Conservation (phyloP, 2,329 filamentous ascomycete genomes). For the Paraphaeosphaeria sporulosa region DNA sequence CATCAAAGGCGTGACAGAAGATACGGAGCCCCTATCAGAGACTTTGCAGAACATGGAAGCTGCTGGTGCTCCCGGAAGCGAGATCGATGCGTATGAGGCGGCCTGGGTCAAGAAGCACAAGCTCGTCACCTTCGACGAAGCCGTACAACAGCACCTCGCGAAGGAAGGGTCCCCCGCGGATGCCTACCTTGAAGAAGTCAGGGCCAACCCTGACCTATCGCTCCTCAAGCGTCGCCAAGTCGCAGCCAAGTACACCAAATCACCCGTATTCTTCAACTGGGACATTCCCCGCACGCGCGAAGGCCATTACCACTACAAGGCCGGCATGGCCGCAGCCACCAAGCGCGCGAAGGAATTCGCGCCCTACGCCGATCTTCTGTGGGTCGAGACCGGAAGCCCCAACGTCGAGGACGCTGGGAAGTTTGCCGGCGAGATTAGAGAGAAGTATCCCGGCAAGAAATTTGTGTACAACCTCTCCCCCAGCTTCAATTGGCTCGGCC, state of each 20-base stretch:
- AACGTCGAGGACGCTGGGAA: constrained; percentile 77
- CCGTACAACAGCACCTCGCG: constrained; percentile 77
- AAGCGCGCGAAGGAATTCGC: constrained; percentile 93
- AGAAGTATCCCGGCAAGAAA: constrained; percentile 76
- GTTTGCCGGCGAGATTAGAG: constrained; percentile 79
- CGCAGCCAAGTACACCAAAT: constrained; percentile 71
- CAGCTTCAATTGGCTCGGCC: constrained; percentile 98
- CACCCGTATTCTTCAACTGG: constrained; percentile 83
- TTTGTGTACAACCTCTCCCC: constrained; percentile 96
- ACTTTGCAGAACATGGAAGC: constrained; percentile 90
- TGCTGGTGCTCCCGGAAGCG: constrained; percentile 74
- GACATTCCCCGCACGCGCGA: constrained; percentile 92
- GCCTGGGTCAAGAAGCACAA: constrained; percentile 87
- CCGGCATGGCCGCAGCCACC: constrained; percentile 84
- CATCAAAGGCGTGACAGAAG: constrained; percentile 85
- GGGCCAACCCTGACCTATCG: constrained; percentile 74
- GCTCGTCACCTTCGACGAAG: constrained; percentile 91
- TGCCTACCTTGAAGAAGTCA: constrained; percentile 70
- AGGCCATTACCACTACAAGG: constrained; percentile 89
- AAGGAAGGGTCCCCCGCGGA: constrained; percentile 71
- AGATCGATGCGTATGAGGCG: constrained; percentile 87
- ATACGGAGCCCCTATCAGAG: constrained; percentile 83
- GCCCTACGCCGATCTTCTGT: constrained; percentile 91
- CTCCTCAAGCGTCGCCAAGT: constrained; percentile 78
- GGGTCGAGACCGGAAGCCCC: constrained; percentile 95